phyloP scores from a whole-genome alignment of 345 rosid species.

The Cardamine occulta region DNA sequence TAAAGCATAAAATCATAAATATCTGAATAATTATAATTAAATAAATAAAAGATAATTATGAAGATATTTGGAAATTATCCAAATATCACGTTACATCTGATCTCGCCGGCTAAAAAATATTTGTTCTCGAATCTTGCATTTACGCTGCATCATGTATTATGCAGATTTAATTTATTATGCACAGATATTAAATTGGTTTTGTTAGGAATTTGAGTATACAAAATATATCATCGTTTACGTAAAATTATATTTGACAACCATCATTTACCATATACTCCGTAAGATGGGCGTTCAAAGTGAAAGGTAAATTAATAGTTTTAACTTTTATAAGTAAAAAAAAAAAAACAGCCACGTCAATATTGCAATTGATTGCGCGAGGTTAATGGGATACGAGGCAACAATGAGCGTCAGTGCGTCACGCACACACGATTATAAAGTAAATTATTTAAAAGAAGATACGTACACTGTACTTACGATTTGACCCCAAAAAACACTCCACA shows the following conservation, averaged over 20 bases:
- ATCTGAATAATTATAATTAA: too few species aligned
- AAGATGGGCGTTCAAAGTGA: slow-evolving; percentile 8
- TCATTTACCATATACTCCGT: neutral
- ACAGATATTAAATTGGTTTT: too few species aligned
- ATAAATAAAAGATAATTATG: neutral
- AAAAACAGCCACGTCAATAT: slow-evolving; percentile 6
- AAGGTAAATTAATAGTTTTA: slow-evolving; percentile 20
- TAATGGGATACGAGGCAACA: slow-evolving; percentile 32
- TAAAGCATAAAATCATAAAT: too few species aligned
- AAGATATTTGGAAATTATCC: too few species aligned
- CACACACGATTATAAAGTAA: slow-evolving; percentile 7
- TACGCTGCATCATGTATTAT: too few species aligned
- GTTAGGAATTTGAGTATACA: neutral
- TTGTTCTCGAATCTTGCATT: too few species aligned
- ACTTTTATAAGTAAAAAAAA: neutral
- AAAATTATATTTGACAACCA: neutral
- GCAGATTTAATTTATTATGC: too few species aligned
- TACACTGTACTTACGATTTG: neutral
- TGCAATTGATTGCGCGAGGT: slow-evolving; percentile 43
- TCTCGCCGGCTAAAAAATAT: too few species aligned
- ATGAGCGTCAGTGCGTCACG: slow-evolving; percentile 9
- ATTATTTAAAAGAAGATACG: neutral
- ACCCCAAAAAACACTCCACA: neutral
- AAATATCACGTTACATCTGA: neutral
- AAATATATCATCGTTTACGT: too few species aligned